Base-by-base conservation (phyloP, 2,329 filamentous ascomycete genomes). In the Fusarium albidum region DNA sequence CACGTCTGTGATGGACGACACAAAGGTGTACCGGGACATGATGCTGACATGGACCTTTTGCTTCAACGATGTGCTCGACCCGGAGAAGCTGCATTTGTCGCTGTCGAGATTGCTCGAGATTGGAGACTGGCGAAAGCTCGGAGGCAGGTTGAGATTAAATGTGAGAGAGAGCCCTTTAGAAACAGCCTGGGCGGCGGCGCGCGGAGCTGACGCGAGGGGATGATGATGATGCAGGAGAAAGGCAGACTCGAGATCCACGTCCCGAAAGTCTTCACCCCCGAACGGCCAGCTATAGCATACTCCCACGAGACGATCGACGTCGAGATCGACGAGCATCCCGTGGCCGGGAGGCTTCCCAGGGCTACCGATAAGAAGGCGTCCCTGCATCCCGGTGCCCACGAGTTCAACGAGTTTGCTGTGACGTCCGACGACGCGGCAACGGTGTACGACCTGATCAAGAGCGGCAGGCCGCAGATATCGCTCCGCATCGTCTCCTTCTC, bases 401-500 rank as follows among this genome's bases (percentile, higher is more conserved):
- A 52, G 11, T 65, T 69, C 32, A 44, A 53, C 9, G 14, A 35
- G 9, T 61, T 68, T 28, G 59, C 51, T 2, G 55, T 39, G 9
- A 32, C 43, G 4, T 43, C 34, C 7, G 55, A 52, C 11, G 57
- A 54, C 8, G 64, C 64, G 6, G 40, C 15, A 10, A 69, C 57
- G 3, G 55, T 79, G 0, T 63, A 71, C 2, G 77, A 81, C 48
- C 79, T 75, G 52, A 40, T 79, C 11, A 61, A 66, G 35, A 55
- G 63, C 5, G 79, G 82, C 60, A 66, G 60, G 14, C 80, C 80
- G 1, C 76, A 78, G 59, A 62, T 84, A 5, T 72, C 73, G 5
- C 66, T 84, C 5, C 78, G 81, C 54, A 69, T 83, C 34, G 73
- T 76, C 4, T 73, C 74, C 0, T 84, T 84, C 61, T 63, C 59